Evolutionary conservation across 129 eudicot species (phyloP), one percentile per base, ranked within the genome.

Genomic region (Escallonia rubra): DNA sequence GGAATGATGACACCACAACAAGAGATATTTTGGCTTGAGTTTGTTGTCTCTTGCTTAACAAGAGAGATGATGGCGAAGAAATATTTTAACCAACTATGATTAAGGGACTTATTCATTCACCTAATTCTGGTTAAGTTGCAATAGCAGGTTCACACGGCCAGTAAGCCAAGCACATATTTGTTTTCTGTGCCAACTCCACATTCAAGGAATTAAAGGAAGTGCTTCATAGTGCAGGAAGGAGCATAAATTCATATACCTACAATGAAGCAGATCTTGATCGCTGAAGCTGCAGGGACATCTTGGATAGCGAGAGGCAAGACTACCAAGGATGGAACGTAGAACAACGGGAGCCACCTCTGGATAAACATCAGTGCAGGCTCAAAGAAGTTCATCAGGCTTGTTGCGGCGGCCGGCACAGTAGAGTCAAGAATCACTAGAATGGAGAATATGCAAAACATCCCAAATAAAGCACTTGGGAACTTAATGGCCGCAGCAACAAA

Each of bases 331-430:
- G 99, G 99, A 40, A 94, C 99, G 69, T 94, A 94, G 78, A 94
- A 94, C 88, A 94, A 63, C 8, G 99, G 99, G 67, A 94, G 86
- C 99, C 99, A 94, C 78, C 99, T 80, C 72, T 89, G 99, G 50
- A 94, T 94, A 61, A 94, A 94, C 83, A 90, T 53, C 57, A 89
- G 83, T 39, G 99, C 99, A 58, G 99, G 99, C 86, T 94, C 83
- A 59, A 94, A 94, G 67, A 94, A 90, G 74, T 78, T 83, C 82
- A 82, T 68, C 78, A 94, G 69, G 60, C 78, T 64, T 9, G 74
- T 76, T 2, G 99, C 99, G n/a, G 96, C 96, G 7, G 80, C 86
- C 4, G 99, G 99, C 67, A 87, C 54, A 14, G 80, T 78, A 23
- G 83, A 74, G 78, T 94, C 99, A 64, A 94, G 99, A 72, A 72